These are phyloP conservation scores for Thalassiosira livingstoniorum DNA, from an alignment of 352 stramenopile species.

Conservation along the genomic window DNA sequence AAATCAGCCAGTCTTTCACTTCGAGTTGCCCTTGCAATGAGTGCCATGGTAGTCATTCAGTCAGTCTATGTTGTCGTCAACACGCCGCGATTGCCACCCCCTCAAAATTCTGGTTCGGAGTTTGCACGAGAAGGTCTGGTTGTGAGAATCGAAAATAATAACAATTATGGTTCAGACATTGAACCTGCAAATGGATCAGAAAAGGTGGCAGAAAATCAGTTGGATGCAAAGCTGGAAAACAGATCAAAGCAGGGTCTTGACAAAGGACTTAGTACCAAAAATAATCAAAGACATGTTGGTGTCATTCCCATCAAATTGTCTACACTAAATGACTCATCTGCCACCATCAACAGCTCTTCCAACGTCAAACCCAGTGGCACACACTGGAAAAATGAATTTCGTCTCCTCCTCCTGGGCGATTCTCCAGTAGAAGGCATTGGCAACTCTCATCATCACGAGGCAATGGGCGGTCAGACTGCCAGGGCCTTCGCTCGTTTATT, in stretches of 20 bases:
- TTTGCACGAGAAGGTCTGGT: conserved; percentile 18
- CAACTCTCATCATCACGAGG: conserved; percentile 26
- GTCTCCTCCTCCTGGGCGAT: conserved; percentile 37
- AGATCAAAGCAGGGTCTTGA: too few relatives aligned
- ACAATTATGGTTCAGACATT: not conserved
- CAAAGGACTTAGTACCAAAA: not conserved
- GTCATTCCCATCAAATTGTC: not conserved
- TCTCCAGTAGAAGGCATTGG: conserved; percentile 48
- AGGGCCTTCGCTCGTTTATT: conserved; percentile 26
- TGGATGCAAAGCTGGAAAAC: not conserved
- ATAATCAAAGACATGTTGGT: not conserved
- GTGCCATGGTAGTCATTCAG: conserved; percentile 1
- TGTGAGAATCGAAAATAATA: not conserved
- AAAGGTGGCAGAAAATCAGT: not conserved
- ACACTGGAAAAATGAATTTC: conserved; percentile 26
- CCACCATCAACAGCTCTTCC: not conserved
- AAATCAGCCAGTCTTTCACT: not conserved
- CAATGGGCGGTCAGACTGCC: conserved; percentile 31
- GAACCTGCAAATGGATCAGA: not conserved
- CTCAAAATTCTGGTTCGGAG: conserved; percentile 1
- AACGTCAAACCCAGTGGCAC: not conserved
- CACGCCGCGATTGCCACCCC: conserved; percentile 26
- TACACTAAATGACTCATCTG: not conserved
- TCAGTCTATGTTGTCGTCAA: conserved; percentile 12
- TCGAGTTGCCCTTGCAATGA: conserved; percentile 1